Base-by-base conservation (phyloP, 208 protist species). In the Wallacemonas sp. region DNA sequence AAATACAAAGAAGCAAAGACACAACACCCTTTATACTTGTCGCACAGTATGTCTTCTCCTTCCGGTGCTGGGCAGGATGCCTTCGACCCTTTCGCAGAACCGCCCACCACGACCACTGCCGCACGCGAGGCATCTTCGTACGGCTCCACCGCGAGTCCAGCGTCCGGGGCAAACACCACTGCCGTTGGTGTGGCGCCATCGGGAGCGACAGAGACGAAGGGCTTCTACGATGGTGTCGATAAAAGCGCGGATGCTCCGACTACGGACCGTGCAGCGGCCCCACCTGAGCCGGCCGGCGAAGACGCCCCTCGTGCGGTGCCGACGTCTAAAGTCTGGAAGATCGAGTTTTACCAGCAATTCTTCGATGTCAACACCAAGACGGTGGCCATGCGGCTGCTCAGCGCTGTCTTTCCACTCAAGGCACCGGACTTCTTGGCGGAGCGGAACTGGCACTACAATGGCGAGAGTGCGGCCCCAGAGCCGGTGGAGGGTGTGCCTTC, bases 341-440 rank as follows among this genome's bases (percentile, higher is more conserved):
- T 94, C 31, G 82, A 75, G 64, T 97, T 93, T 53, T 97, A 93
- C 53, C 91, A 94, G 71, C 86, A 92, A 59, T 97, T 91, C 70
- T 97, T 97, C 56, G 88, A 97, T 66, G 84, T 97, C 30, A 83
- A 80, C 64, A 95, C 91, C n/a, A 56, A 73, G 27, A 82, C 93
- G 49, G 85, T 97, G 45, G 70, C 90, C 42, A 56, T 82, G 46
- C 88, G 91, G 21, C 66, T 94, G 60, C 88, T 68, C 55, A 90
- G 87, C 66, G 74, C 77, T 6, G 44, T 95, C 39, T 61, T 88
- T 22, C 86, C 85, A 12, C 58, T 90, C 26, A 88, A 82, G 56
- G 80, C 88, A 30, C 88, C 88, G 12, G 86, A 95, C 69, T 95
- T 90, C 63, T 61, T 96, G 58, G 78, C 82, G 62, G 79, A 82